Base-by-base conservation (phyloP, 2,329 filamentous ascomycete genomes). In the Colletotrichum salicis region DNA sequence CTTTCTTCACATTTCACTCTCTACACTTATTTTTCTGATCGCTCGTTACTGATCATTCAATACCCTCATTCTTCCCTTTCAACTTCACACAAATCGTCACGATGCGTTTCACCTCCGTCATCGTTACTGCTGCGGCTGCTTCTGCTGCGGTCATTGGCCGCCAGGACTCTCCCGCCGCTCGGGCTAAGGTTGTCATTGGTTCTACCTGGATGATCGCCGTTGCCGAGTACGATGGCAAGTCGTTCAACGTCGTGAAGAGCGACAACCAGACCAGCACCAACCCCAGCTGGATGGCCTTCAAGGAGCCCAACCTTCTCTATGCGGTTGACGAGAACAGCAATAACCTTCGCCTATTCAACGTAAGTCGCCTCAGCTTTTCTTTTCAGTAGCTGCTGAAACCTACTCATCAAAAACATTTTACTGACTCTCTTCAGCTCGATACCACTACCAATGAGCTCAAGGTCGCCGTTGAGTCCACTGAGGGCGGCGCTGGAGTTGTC, bases 251-350 rank as follows among this genome's bases (percentile, higher is more conserved):
- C 29, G 79, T 84, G 24, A 74, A 77, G 60, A 83, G 83, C 48
- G 77, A 79, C 41, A 75, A 75, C 3, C 73, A 76, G 8, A 29
- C 74, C 0, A 80, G 80, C 57, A 76, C 78, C 4, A 74, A 72
- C 1, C 82, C 86, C 27, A 86, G 84, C 72, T 88, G 86, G 86
- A 77, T 88, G 78, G 77, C 81, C 51, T 83, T 82, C 76, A 81
- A 80, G 60, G 71, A 78, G 22, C 81, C 82, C 31, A 79, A 82
- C 75, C 75, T 78, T 5, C 70, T 88, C 55, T 88, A 86, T 70
- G 84, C 84, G 56, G 83, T 86, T 24, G 82, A 88, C 73, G 87
- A 89, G 81, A 83, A 82, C 74, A 79, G 80, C 74, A 77, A 78
- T 61, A 75, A 77, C 56, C 78, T 84, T n/a, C 80, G 82, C 70